Conservation (phyloP, 139 green algal genomes). For the Desmodesmus armatus region DNA sequence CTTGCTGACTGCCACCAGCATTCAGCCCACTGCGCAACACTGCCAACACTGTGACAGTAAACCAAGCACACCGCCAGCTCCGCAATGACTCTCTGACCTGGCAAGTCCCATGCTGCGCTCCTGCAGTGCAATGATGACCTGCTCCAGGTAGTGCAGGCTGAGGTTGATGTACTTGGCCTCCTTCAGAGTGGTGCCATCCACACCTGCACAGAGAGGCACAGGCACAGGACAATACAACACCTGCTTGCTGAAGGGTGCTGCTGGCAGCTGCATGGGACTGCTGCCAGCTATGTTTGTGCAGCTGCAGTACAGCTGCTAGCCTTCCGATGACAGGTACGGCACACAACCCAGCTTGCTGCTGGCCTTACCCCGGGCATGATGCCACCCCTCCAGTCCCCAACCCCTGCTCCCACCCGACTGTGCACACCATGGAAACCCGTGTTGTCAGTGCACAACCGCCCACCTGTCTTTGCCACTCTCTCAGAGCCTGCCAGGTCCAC, state of each 20-base stretch:
- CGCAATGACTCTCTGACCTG: slow-evolving; percentile 46
- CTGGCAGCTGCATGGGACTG: not conserved
- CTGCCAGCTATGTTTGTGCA: not conserved
- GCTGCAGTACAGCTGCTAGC: too few species aligned
- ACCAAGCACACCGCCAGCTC: too few species aligned
- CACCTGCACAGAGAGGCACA: slow-evolving; percentile 72
- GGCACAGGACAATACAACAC: slow-evolving; percentile 54
- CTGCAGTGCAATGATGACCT: slow-evolving; percentile 82
- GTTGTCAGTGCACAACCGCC: slow-evolving; percentile 49
- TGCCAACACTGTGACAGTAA: too few species aligned
- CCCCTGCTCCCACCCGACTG: too few species aligned
- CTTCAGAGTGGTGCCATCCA: slow-evolving; percentile 75
- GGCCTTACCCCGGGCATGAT: too few species aligned
- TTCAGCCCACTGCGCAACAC: not conserved
- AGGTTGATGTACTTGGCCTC: slow-evolving; percentile 94
- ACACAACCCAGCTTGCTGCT: too few species aligned
- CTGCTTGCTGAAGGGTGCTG: too few species aligned
- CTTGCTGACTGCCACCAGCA: not conserved
- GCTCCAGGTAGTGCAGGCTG: slow-evolving; percentile 88
- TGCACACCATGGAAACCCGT: too few species aligned
- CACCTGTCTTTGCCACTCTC: slow-evolving; percentile 47
- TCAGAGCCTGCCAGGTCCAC: slow-evolving; percentile 84
- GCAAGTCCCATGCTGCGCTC: slow-evolving; percentile 72
- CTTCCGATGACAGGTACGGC: too few species aligned
- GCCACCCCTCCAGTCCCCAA: too few species aligned